Percentiles rank a stretch among this genome's conserved stretches.
These are phyloP conservation scores for Chlamydomonas schloesseri DNA, from an alignment of 139 green algal species.

Conservation along the genomic window DNA sequence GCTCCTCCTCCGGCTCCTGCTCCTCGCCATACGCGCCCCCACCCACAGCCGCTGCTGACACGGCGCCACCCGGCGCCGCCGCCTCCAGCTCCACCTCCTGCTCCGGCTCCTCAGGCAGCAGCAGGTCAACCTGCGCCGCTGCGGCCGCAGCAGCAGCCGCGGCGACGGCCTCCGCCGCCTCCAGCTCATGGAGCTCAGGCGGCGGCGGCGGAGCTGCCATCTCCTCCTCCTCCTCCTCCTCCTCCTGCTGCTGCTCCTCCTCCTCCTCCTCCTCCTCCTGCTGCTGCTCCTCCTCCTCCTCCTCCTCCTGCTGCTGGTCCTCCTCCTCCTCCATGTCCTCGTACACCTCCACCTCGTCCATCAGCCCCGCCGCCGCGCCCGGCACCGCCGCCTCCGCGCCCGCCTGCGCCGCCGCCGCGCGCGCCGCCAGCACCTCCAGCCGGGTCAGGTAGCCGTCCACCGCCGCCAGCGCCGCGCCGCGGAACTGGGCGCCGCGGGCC, in stretches of 20 bases:
- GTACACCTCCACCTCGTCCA: constrained; percentile 27
- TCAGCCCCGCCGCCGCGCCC: constrained; percentile 2
- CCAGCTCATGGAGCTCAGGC: not conserved
- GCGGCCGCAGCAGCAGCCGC: not conserved
- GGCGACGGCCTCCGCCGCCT: not conserved
- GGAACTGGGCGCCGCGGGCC: constrained; percentile 38
- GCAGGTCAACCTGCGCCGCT: no score
- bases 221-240: not conserved
- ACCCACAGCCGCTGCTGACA: no score
- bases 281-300: not conserved
- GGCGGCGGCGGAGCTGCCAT: not conserved
- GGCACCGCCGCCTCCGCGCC: constrained; percentile 21
- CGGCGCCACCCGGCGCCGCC: no score
- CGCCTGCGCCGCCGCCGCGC: constrained; percentile 25
- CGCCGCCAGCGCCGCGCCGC: constrained; percentile 44
- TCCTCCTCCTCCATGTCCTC: not conserved
- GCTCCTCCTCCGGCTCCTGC: not conserved
- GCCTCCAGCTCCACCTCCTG: no score
- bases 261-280: constrained; percentile 12
- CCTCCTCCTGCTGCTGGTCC: not conserved
- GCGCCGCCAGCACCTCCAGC: constrained; percentile 15
- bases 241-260: not conserved
- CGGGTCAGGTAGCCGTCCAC: constrained; percentile 41
- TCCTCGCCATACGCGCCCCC: not conserved
- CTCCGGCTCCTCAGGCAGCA: not conserved